Conservation (phyloP, 768 basidiomycete species). For the Suillus bovinus region DNA sequence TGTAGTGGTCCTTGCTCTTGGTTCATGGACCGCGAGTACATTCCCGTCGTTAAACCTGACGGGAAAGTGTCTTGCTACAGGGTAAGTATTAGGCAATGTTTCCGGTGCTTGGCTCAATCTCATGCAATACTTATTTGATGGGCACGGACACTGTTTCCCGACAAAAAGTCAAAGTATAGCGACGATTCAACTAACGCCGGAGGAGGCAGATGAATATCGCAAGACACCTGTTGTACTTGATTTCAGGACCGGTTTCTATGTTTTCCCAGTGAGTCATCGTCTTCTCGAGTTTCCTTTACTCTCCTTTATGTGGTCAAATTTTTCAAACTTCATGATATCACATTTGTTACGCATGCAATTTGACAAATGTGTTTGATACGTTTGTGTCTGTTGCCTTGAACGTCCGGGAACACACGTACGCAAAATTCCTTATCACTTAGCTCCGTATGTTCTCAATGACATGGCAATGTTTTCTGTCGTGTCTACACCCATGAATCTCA, state of each 20-base stretch:
- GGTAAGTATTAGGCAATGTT: constrained; percentile 53
- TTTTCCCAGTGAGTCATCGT: constrained; percentile 66
- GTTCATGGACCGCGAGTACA: constrained; percentile 83
- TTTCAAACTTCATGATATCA: background rate
- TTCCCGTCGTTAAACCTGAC: constrained; percentile 62
- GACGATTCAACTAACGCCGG: constrained; percentile 68
- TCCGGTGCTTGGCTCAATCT: background rate
- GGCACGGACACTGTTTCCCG: background rate
- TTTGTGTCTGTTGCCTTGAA: background rate
- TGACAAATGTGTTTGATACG: background rate
- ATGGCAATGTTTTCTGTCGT: background rate
- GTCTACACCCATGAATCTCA: background rate
- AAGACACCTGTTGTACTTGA: constrained; percentile 71
- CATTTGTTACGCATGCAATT: background rate
- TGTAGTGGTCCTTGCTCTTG: constrained; percentile 68
- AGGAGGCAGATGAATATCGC: constrained; percentile 66
- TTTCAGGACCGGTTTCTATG: constrained; percentile 73
- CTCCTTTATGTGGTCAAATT: background rate
- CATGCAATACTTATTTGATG: background rate
- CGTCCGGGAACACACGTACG: background rate
- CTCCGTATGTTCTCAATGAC: background rate
- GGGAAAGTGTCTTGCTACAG: constrained; percentile 68
- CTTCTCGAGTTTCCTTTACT: background rate
- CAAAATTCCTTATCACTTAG: background rate
- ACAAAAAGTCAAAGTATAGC: constrained; percentile 71